Evolutionary conservation across 2,329 filamentous ascomycete genomes (phyloP), one percentile per base, ranked within the genome.

Genomic region (Grosmannia penicillata): DNA sequence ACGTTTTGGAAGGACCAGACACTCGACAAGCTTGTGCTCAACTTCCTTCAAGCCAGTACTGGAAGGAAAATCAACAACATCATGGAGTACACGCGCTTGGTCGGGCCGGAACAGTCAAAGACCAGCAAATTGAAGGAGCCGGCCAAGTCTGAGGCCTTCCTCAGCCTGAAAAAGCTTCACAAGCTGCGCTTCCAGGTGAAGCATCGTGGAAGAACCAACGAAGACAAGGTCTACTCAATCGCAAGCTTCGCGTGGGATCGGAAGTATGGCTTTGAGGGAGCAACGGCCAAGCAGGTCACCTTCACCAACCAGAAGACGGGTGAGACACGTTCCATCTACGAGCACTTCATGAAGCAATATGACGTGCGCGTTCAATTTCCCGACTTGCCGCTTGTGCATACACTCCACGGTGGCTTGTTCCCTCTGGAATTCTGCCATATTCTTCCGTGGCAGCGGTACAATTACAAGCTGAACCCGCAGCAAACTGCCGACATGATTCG

Each of bases 401-500:
- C 75, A 0, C 65, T 61, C 4, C 67, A 65, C 30, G 65, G 54
- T 2, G 72, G 66, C 0, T 55, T 59, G 4, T 76, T 78, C 45
- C 77, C 77, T 0, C 68, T 80, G 58, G 78, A 82, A 47, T 53
- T 75, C 4, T 73, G 71, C 39, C 56, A 59, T 8, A 46, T 76
- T 7, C 50, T 62, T 26, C 55, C 61, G 0, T 66, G 72, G 51
- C 76, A 81, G 52, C 62, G 71, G 0, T 82, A 78, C 46, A 61
- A 63, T 0, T 78, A 63, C 58, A 82, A 81, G 56, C 54, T 82
- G 2, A 68, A 68, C 38, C 63, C 68, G 0, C 39, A 50, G 0
- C 69, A 93, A 60, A 95, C 89, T 0, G 63, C 78, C 0, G 60
- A 70, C 6, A 98, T 98, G 91, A 95, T 98, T 62, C 89, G 82